Conservation (phyloP, 2,329 filamentous ascomycete species). For the Fusarium acutatum region DNA sequence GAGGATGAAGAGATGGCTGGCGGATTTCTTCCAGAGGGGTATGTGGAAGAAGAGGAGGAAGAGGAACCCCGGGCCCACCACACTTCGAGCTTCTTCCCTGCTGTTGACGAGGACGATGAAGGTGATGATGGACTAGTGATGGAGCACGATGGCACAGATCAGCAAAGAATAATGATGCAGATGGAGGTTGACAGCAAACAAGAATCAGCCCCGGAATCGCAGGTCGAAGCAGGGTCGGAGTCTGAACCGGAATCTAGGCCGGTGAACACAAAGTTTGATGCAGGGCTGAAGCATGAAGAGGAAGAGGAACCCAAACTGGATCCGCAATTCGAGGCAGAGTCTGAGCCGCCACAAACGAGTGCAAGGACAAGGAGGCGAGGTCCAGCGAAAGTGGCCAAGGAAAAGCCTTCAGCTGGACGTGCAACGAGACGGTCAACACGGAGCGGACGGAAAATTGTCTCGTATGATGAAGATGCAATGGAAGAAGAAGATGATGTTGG, state of each 20-base stretch:
- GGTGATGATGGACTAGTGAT: slow-evolving; percentile 47
- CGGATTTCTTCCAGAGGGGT: slow-evolving; percentile 68
- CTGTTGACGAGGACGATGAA: slow-evolving; percentile 54
- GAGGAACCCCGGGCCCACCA: slow-evolving; percentile 42
- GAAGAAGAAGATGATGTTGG: slow-evolving; percentile 20
- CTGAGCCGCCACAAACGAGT: background rate
- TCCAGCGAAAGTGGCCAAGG: background rate
- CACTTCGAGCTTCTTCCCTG: slow-evolving; percentile 59
- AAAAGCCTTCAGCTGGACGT: background rate
- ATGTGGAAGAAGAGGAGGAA: slow-evolving; percentile 57
- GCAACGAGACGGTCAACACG: slow-evolving; percentile 33
- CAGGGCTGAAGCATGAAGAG: background rate
- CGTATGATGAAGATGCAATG: slow-evolving; percentile 18
- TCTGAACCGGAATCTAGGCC: background rate
- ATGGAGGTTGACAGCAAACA: background rate
- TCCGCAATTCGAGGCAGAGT: background rate
- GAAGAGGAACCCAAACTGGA: background rate
- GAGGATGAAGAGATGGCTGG: slow-evolving; percentile 64
- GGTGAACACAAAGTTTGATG: background rate
- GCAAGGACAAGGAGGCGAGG: background rate
- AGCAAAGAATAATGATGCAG: background rate
- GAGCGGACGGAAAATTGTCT: slow-evolving; percentile 17
- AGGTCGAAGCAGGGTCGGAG: background rate
- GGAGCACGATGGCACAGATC: slow-evolving; percentile 38
- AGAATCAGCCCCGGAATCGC: background rate